Evolutionary conservation across 257 asterid species (phyloP), one percentile per base, ranked within the genome.

Genomic region (Nemophila menziesii): DNA sequence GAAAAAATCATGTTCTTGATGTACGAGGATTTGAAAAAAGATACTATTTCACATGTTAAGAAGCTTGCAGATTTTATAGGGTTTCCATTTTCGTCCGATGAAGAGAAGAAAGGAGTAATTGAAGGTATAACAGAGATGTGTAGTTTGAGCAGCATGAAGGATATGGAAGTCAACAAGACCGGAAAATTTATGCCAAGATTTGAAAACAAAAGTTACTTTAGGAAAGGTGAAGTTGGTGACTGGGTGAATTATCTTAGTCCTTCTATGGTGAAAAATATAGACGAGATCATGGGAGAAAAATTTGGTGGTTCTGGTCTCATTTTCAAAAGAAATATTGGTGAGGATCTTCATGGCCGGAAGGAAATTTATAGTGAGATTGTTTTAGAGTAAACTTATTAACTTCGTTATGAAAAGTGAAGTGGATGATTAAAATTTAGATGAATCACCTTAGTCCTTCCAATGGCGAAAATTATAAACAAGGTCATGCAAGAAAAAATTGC

Each of bases 21-120:
- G 33, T 51, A 39, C 12, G 48, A 39, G 19, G 56, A 51, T 11
- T 5, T 51, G 20, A 39, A 27, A 38, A 41, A 14, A 13, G 12
- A 26, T n/a, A 50, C 20, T 11, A 22, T 34, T 21, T 22, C 11
- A 4, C 22, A 38, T 8, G 20, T 22, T 36, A 50, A 50, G 14
- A 50, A 38, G 22, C 22, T 40, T 12, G 45, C 45, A 0, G 22
- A 16, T 21, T 40, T 40, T 12, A 16, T 40, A 11, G 45, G 22
- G 7, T 11, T 11, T 2, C 45, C 45, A 4, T 29, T 29, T 29
- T 29, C 53, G 8, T 0, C 9, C 7, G 15, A 16, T 2, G 45
- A 40, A 16, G 45, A 40, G 20, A 29, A 7, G 36, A 13, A 29
- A 2, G 36, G 36, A 29, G 34, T 15, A 0, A 16, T 24, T 5